Conservation (phyloP, 2,329 filamentous ascomycete species). For the Drechslera avenae region DNA sequence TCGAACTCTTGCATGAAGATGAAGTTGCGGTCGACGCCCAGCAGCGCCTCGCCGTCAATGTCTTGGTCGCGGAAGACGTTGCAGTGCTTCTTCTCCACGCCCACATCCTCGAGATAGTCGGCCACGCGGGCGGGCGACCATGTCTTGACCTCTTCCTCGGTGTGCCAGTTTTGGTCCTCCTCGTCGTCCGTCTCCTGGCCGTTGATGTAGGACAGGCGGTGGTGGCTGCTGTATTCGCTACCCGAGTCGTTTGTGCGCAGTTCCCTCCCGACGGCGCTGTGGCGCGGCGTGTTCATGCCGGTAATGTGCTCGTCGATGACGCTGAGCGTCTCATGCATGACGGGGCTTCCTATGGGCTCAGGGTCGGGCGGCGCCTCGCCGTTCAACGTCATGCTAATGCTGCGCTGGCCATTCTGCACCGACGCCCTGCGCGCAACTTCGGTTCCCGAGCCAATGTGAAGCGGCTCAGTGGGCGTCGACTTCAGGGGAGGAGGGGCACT, state of each 20-base stretch:
- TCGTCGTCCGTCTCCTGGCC: slow-evolving; percentile 96
- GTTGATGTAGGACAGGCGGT: slow-evolving; percentile 86
- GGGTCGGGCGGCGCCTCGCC: slow-evolving; percentile 49
- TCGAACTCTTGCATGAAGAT: slow-evolving; percentile 96
- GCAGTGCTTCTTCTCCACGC: slow-evolving; percentile 88
- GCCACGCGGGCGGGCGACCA: slow-evolving; percentile 87
- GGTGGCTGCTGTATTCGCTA: slow-evolving; percentile 86
- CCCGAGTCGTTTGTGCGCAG: slow-evolving; percentile 72
- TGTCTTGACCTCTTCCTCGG: slow-evolving; percentile 71
- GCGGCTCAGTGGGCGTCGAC: slow-evolving; percentile 32
- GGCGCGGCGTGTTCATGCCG: slow-evolving; percentile 71
- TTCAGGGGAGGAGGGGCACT: slow-evolving; percentile 25
- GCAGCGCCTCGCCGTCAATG: slow-evolving; percentile 88
- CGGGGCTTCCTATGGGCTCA: slow-evolving; percentile 66
- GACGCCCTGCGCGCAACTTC: slow-evolving; percentile 23
- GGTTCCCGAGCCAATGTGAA: slow-evolving; percentile 29
- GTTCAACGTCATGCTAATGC: slow-evolving; percentile 45
- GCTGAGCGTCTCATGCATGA: slow-evolving; percentile 91
- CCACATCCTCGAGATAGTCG: slow-evolving; percentile 82
- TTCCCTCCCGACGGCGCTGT: slow-evolving; percentile 58
- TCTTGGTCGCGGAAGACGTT: slow-evolving; percentile 95
- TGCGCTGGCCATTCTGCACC: slow-evolving; percentile 32
- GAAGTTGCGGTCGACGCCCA: slow-evolving; percentile 94
- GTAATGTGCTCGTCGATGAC: slow-evolving; percentile 98
- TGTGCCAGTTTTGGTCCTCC: slow-evolving; percentile 77